Base-by-base conservation (phyloP, 2,329 filamentous ascomycete genomes). In the Epicoccum sorghinum region DNA sequence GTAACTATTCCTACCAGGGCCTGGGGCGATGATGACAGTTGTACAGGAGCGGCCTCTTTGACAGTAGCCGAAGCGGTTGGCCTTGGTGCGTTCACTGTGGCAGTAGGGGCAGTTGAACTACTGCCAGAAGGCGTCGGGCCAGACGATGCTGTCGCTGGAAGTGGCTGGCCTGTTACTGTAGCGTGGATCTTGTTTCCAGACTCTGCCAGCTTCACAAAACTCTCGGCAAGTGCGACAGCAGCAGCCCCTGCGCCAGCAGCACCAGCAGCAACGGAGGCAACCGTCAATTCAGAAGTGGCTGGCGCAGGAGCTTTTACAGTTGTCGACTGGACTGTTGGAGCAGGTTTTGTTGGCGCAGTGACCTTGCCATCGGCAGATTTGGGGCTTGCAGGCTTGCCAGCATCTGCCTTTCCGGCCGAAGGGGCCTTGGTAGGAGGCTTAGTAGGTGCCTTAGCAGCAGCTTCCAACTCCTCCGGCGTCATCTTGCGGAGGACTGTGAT, bases 401-500 rank as follows among this genome's bases (percentile, higher is more conserved):
- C 36, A 39, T 39, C 36, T 23, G 36, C 36, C 36, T 39, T 39
- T 18, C 36, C 36, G 36, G 36, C 36, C n/a, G 36, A 18, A 39
- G 36, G 36, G n/a, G 36, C 36, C 36, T 39, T 39, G 18, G 36
- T 39, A 23, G 36, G n/a, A 39, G 36, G 36, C 36, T 9, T 39
- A 39, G 36, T 18, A 39, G 36, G 36, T 39, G 36, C 36, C 36
- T 39, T 23, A 39, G 36, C 36, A 39, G 36, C 36, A 18, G 18
- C 18, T 39, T 39, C 36, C 23, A 39, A 18, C 36, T 39, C 36
- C 36, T 39, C 36, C 7, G 36, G 36, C 36, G 36, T 39, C 36
- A 39, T 39, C 36, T 39, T 39, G 36, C 36, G 36, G n/a, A 39
- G 12, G n/a, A 39, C 36, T 39, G 36, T 39, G 36, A 39, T 39